Evolutionary conservation across 306 rosid species (phyloP).

Genomic region (Fragaria nilgerrensis): DNA sequence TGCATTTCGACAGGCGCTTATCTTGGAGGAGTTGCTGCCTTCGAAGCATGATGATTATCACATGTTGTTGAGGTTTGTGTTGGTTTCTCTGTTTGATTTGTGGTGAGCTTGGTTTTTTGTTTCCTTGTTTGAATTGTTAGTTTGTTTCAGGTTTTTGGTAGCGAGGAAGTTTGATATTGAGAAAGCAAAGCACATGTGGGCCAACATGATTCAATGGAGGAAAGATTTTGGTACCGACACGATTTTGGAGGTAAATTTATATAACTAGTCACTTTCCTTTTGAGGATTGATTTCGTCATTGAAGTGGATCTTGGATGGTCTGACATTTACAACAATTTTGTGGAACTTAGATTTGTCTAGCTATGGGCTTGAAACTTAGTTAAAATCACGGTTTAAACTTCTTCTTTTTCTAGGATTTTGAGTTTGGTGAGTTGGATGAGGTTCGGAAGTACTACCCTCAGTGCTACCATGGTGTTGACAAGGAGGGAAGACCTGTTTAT

Average conservation of each 20-base stretch:
- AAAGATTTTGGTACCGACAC: slow-evolving; percentile 73
- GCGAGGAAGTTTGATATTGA: slow-evolving; percentile 95
- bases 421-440: slow-evolving; percentile 65
- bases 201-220: slow-evolving; percentile 94
- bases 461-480: slow-evolving; percentile 87
- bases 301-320: background rate
- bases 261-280: background rate
- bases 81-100: slow-evolving; percentile 2
- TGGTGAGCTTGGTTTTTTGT: slow-evolving; percentile 15
- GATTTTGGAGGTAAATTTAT: slow-evolving; percentile 67
- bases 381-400: background rate
- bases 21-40: slow-evolving; percentile 66
- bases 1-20: slow-evolving; percentile 67
- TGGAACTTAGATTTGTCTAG: background rate
- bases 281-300: background rate
- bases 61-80: slow-evolving; percentile 61
- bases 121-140: background rate
- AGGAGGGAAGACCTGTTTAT: slow-evolving; percentile 86
- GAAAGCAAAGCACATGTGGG: slow-evolving; percentile 89
- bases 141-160: slow-evolving; percentile 67
- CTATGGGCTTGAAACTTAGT: background rate
- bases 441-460: slow-evolving; percentile 83
- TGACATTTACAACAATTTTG: background rate
- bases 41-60: slow-evolving; percentile 75
- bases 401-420: slow-evolving; percentile 59